phyloP scores from a whole-genome alignment of 2,329 filamentous ascomycete species.

The Pyricularia sp. region DNA sequence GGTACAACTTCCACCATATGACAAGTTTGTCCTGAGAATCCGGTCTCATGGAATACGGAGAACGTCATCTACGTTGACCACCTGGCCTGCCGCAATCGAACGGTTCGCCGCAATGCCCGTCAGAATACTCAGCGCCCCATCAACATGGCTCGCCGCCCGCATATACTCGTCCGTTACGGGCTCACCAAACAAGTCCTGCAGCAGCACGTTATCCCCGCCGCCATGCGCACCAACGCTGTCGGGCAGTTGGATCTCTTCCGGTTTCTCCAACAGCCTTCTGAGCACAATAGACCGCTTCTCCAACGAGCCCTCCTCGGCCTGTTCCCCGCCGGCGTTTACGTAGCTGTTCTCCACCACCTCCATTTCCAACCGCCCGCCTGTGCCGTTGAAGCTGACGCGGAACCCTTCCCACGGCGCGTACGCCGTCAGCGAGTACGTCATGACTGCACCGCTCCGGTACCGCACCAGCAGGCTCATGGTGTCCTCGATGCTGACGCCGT shows the following conservation, averaged over 20 bases:
- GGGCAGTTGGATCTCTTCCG: constrained; percentile 41
- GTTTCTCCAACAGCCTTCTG: constrained; percentile 46
- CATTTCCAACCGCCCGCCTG: constrained; percentile 46
- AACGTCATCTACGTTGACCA: constrained; percentile 45
- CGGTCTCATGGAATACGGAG: constrained; percentile 20
- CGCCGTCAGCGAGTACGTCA: constrained; percentile 50
- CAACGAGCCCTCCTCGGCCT: constrained; percentile 42
- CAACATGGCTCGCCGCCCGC: constrained; percentile 47
- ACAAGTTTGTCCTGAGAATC: neutral
- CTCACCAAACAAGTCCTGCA: constrained; percentile 49
- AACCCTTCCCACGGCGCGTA: constrained; percentile 57
- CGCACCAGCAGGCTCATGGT: constrained; percentile 52
- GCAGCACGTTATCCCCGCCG: constrained; percentile 46
- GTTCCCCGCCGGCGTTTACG: constrained; percentile 50
- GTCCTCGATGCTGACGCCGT: constrained; percentile 56
- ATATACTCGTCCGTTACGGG: constrained; percentile 39
- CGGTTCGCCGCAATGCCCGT: constrained; percentile 51
- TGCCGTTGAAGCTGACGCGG: constrained; percentile 48
- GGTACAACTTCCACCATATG: too few species aligned
- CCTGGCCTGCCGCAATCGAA: constrained; percentile 46
- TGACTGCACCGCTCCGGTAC: constrained; percentile 44
- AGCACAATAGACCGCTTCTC: constrained; percentile 39
- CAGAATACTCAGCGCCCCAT: constrained; percentile 49
- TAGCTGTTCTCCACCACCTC: constrained; percentile 56
- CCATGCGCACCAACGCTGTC: constrained; percentile 47